phyloP scores from a whole-genome alignment of 805 yeast genomes.

The Candida maris region DNA sequence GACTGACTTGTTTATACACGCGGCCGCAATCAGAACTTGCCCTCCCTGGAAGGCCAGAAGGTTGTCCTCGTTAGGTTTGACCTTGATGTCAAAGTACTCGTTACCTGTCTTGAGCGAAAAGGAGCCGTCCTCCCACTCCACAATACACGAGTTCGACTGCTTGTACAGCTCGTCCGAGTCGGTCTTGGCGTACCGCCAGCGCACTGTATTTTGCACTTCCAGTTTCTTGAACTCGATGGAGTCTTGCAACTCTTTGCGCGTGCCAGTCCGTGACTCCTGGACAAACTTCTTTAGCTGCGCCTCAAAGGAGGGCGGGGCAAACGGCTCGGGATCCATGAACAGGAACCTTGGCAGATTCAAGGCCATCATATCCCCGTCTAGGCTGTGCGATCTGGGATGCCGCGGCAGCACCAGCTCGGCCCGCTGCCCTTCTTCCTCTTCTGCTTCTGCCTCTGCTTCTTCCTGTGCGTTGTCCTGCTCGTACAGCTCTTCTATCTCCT shows the following conservation, averaged over 20 bases:
- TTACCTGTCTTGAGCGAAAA: constrained; percentile 80
- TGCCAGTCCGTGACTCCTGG: constrained; percentile 34
- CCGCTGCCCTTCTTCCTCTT: constrained; percentile 25
- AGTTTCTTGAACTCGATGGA: constrained; percentile 31
- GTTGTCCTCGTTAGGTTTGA: constrained; percentile 63
- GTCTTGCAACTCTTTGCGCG: constrained; percentile 55
- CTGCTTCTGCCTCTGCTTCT: constrained; percentile 34
- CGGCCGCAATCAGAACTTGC: constrained; percentile 66
- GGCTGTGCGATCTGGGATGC: constrained; percentile 45
- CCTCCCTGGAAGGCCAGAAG: constrained; percentile 69
- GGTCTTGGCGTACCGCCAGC: constrained; percentile 89
- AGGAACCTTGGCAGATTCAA: constrained; percentile 81
- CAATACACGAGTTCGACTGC: constrained; percentile 84
- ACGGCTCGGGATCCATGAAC: constrained; percentile 79
- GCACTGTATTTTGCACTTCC: constrained; percentile 57
- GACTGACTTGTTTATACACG: constrained; percentile 59
- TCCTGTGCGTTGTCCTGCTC: constrained; percentile 35
- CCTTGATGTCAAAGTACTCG: constrained; percentile 78
- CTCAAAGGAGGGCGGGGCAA: constrained; percentile 58
- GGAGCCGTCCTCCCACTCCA: constrained; percentile 94
- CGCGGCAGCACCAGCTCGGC: constrained; percentile 45
- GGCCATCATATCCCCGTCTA: constrained; percentile 32
- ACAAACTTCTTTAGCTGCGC: constrained; percentile 48
- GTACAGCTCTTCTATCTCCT: constrained; percentile 35
- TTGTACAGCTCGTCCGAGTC: constrained; percentile 69